A percentile compares a stretch with the other conserved stretches of the same genome.
Evolutionary conservation across 129 eudicot species (phyloP).

Genomic region (Arctium lappa): DNA sequence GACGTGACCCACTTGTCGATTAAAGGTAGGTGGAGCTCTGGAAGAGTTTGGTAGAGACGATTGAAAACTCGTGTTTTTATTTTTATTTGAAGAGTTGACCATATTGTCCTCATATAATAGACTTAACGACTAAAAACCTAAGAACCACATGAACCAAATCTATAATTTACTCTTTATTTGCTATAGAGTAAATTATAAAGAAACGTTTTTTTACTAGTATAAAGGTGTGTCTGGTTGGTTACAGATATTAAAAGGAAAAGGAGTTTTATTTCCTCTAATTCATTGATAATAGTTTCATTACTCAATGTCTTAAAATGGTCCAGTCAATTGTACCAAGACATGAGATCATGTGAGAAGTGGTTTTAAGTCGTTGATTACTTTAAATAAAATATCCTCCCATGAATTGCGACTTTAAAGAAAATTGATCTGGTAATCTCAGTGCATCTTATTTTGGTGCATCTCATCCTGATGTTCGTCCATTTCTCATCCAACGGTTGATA

Average conservation of each 20-base stretch:
- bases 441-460: no score
- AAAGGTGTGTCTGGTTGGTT: not conserved
- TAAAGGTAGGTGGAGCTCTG: slow-evolving; percentile 22
- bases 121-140: not conserved
- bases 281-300: not conserved
- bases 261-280: not conserved
- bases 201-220: no score
- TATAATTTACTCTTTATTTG: not conserved
- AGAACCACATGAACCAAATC: not conserved
- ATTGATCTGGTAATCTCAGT: no score
- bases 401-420: no score
- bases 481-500: no score
- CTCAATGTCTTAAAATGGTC: no score
- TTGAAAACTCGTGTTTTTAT: slow-evolving; percentile 25
- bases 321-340: not conserved
- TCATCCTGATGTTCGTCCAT: no score
- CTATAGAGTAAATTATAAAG: not conserved
- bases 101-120: not conserved
- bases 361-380: no score
- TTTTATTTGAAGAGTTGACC: not conserved
- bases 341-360: no score
- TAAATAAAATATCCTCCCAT: no score
- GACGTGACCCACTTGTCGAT: slow-evolving; percentile 48
- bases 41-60: slow-evolving; percentile 48
- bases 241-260: not conserved